Conservation (phyloP, 2,329 filamentous ascomycete genomes). For the Nannizzia gypsea region DNA sequence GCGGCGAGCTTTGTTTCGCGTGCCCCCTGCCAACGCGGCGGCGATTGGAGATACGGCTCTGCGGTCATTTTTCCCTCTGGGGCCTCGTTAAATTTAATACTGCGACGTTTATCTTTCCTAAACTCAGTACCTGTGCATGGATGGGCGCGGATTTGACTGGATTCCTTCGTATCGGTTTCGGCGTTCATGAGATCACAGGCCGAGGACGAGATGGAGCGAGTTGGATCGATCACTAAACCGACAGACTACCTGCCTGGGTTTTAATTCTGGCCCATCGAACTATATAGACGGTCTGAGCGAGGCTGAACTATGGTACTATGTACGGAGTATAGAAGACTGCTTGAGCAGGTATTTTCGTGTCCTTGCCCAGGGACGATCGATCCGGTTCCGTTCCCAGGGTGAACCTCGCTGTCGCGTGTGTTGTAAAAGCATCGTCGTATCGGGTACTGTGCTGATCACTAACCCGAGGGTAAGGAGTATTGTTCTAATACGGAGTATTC, state of each 20-base stretch:
- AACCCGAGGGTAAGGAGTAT: not conserved
- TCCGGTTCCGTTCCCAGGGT: not conserved
- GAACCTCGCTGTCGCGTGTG: not conserved
- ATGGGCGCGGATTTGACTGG: not conserved
- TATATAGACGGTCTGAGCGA: no score
- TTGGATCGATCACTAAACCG: not conserved
- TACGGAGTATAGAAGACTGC: no score
- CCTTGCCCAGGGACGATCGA: not conserved
- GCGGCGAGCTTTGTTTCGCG: conserved; percentile 2
- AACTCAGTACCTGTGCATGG: not conserved
- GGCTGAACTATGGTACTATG: no score
- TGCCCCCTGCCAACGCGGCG: not conserved
- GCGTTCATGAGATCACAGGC: not conserved
- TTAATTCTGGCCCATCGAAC: no score
- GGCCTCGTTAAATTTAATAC: not conserved
- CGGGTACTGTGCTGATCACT: not conserved
- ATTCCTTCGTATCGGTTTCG: conserved; percentile 3
- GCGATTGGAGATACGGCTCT: not conserved
- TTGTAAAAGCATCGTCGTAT: not conserved
- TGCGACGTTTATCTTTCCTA: not conserved
- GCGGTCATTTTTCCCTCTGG: not conserved
- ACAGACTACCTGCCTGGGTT: not conserved
- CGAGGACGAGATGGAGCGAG: not conserved
- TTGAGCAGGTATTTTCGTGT: not conserved
- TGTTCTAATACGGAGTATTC: not conserved